Evolutionary conservation across 176 grass and related monocot genomes (phyloP), one percentile per base, ranked within the genome.

Genomic region (Eleusine coracana): DNA sequence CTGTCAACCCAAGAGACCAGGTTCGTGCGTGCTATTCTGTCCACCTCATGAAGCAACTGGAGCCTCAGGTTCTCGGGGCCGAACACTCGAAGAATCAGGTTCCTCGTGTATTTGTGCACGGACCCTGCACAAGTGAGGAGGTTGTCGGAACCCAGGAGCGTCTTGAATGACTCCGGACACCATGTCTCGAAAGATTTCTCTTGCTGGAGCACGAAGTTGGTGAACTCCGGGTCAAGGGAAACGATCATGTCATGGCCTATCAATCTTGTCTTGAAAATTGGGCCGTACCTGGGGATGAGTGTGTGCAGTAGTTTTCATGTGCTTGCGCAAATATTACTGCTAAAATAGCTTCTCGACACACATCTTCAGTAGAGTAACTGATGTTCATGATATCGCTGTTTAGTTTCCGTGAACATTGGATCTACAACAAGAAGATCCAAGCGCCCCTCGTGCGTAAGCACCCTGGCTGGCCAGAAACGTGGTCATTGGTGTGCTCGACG

Each of bases 121-220:
- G 85, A 58, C 10, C 86, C 88, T 2, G 75, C 51, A 36, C 73
- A 8, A 0, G 83, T 83, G 3, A 77, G 21, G 18, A 91, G 77
- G 40, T 82, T 88, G 3, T 81, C 39, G 1, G 64, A 62, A 1
- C 88, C 92, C 1, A 94, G 54, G 25, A 94, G 72, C 50, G 82
- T 68, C 48, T 84, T 88, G 31, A 91, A 80, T 1, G 92, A 84
- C 14, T 88, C 79, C 0, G 92, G 92, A 46, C 81, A 94, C 64
- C 88, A 91, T 10, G 81, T 88, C 52, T 94, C 46, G 62, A 94
- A 90, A n/a, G 83, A 49, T 55, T 42, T 88, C 46, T 94, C 92
- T 74, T 94, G 88, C 1, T 83, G 89, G 46, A 94, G 82, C 8
- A 86, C 86, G 6, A n/a, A 62, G 79, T 63, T 58, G 68, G 66